These are phyloP conservation scores for Gynandropsis gynandra DNA, from an alignment of 345 rosid genomes.

Conservation along the genomic window DNA sequence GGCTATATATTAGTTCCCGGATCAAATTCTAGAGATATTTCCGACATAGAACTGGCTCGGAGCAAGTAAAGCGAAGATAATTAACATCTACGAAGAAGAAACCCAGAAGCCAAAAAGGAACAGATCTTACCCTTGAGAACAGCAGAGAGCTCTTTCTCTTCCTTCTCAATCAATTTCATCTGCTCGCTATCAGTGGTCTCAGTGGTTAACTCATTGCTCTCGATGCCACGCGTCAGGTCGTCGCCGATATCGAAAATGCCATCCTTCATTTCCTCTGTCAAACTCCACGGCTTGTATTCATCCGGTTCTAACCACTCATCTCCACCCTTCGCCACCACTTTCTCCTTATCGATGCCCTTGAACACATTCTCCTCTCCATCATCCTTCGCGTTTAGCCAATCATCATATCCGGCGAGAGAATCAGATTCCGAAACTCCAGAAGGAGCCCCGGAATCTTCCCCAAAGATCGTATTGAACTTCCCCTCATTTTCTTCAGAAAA, in stretches of 20 bases:
- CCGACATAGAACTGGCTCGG: background rate
- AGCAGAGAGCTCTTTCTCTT: slow-evolving; percentile 54
- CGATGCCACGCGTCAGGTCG: slow-evolving; percentile 16
- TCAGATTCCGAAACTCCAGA: slow-evolving; percentile 30
- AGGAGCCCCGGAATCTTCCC: slow-evolving; percentile 24
- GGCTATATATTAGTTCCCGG: background rate
- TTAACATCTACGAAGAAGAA: background rate
- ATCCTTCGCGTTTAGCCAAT: slow-evolving; percentile 44
- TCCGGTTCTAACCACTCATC: slow-evolving; percentile 18
- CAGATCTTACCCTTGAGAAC: slow-evolving; percentile 45
- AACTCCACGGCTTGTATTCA: slow-evolving; percentile 37
- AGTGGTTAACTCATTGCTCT: slow-evolving; percentile 13
- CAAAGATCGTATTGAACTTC: slow-evolving; percentile 31
- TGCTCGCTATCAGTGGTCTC: slow-evolving; percentile 33
- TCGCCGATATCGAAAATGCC: slow-evolving; percentile 41
- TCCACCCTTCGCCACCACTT: slow-evolving; percentile 9
- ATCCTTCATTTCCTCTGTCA: slow-evolving; percentile 37
- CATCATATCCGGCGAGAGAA: slow-evolving; percentile 18
- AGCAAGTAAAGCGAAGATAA: background rate
- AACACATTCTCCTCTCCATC: slow-evolving; percentile 38
- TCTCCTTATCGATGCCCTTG: slow-evolving; percentile 24
- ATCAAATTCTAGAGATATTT: slow-evolving; percentile 7
- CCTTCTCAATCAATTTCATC: slow-evolving; percentile 37
- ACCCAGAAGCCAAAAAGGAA: background rate
- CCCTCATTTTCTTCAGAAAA: slow-evolving; percentile 39